These are phyloP conservation scores for Epichloe baconii DNA, from an alignment of 2,329 filamentous ascomycete genomes.

Conservation along the genomic window DNA sequence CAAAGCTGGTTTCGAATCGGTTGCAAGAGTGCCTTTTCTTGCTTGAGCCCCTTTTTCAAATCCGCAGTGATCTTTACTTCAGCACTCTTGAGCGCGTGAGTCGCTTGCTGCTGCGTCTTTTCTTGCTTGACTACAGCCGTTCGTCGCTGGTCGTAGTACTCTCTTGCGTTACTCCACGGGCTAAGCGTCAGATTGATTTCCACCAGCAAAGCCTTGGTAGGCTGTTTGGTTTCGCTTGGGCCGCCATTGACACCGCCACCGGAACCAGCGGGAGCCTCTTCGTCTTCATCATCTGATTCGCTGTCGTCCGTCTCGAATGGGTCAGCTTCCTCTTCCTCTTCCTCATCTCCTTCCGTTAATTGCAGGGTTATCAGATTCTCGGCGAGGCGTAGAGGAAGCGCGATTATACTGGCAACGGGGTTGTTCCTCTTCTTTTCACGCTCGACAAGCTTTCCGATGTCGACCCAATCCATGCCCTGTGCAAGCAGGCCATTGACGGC, in stretches of 20 bases:
- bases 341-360: constrained; percentile 56
- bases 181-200: constrained; percentile 76
- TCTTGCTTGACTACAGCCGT: constrained; percentile 75
- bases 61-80: constrained; percentile 80
- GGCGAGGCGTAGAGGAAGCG: constrained; percentile 74
- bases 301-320: constrained; percentile 56
- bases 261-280: constrained; percentile 12
- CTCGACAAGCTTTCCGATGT: constrained; percentile 79
- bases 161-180: constrained; percentile 78
- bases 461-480: constrained; percentile 95
- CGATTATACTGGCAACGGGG: constrained; percentile 75
- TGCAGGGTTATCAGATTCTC: constrained; percentile 78
- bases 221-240: constrained; percentile 24
- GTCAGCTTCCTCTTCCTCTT: constrained; percentile 47
- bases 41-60: constrained; percentile 80
- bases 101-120: constrained; percentile 71
- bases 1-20: constrained; percentile 75
- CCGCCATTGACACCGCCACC: constrained; percentile 6
- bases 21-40: constrained; percentile 78
- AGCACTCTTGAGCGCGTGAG: constrained; percentile 74
- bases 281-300: constrained; percentile 23
- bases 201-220: constrained; percentile 50
- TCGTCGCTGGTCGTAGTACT: constrained; percentile 86
- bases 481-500: constrained; percentile 84
- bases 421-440: constrained; percentile 72